These are phyloP conservation scores for Cardiospermum halicacabum DNA, from an alignment of 345 rosid genomes.

Conservation along the genomic window DNA sequence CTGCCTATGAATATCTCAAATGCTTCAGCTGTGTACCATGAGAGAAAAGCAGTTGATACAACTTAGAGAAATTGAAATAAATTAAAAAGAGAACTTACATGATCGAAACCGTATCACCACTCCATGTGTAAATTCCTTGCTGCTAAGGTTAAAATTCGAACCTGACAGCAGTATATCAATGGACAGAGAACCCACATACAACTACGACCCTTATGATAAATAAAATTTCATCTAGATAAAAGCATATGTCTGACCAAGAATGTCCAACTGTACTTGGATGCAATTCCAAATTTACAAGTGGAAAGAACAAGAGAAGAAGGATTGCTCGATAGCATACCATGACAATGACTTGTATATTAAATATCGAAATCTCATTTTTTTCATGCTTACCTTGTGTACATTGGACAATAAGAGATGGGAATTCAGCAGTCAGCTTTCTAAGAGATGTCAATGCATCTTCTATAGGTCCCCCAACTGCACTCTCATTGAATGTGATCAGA, in stretches of 20 bases:
- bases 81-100: slow-evolving; percentile 28
- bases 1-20: slow-evolving; percentile 59
- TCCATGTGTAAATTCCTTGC: slow-evolving; percentile 66
- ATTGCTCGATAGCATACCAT: slow-evolving; percentile 7
- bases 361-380: neutral
- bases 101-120: slow-evolving; percentile 68
- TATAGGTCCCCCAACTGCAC: slow-evolving; percentile 37
- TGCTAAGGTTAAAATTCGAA: slow-evolving; percentile 58
- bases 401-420: slow-evolving; percentile 72
- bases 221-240: neutral
- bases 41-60: slow-evolving; percentile 22
- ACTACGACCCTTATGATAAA: neutral
- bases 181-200: neutral
- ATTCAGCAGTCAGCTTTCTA: slow-evolving; percentile 36
- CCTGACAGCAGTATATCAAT: slow-evolving; percentile 37
- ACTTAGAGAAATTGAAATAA: neutral
- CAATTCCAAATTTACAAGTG: neutral
- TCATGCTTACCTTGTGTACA: slow-evolving; percentile 59
- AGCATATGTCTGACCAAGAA: neutral
- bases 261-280: neutral
- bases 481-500: slow-evolving; percentile 53
- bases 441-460: slow-evolving; percentile 67
- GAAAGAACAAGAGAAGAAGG: neutral
- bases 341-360: neutral
- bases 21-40: slow-evolving; percentile 60